These are phyloP conservation scores for Pichia cabralensis DNA, from an alignment of 805 yeast genomes.

Conservation along the genomic window DNA sequence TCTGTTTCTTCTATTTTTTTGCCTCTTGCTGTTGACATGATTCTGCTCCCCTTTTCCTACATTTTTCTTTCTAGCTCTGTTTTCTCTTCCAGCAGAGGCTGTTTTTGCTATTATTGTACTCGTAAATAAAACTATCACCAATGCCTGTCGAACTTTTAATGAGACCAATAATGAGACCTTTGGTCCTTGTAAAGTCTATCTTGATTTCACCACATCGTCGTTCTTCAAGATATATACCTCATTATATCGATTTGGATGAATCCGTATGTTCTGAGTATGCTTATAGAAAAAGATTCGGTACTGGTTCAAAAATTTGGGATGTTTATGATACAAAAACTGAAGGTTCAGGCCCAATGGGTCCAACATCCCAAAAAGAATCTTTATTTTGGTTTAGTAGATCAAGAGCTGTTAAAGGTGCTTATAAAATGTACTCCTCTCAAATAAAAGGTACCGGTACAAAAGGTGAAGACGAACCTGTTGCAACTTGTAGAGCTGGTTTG, in stretches of 20 bases:
- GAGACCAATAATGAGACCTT: conserved; percentile 51
- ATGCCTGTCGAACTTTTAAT: conserved; percentile 52
- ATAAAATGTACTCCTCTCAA: conserved; percentile 40
- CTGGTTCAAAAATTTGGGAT: conserved; percentile 48
- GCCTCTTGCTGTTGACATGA: no score
- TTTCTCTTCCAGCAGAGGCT: no score
- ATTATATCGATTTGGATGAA: conserved; percentile 34
- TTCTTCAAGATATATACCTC: conserved; percentile 47
- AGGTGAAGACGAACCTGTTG: conserved; percentile 48
- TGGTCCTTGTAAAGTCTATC: conserved; percentile 43
- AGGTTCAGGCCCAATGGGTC: conserved; percentile 28
- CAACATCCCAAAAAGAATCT: conserved; percentile 33
- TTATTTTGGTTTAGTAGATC: conserved; percentile 48
- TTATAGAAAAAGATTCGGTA: conserved; percentile 47
- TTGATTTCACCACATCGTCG: conserved; percentile 47
- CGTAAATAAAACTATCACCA: no score
- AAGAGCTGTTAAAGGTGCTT: conserved; percentile 60
- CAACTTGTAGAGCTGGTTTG: conserved; percentile 49
- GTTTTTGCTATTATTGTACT: no score
- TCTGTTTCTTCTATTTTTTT: no score
- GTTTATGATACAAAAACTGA: conserved; percentile 39
- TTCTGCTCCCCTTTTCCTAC: no score
- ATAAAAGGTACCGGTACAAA: conserved; percentile 33
- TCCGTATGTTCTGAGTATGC: conserved; percentile 31
- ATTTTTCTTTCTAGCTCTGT: not conserved